Evolutionary conservation across 495 filamentous ascomycete species (phyloP), one percentile per base, ranked within the genome.

Genomic region (Darksidea phi): DNA sequence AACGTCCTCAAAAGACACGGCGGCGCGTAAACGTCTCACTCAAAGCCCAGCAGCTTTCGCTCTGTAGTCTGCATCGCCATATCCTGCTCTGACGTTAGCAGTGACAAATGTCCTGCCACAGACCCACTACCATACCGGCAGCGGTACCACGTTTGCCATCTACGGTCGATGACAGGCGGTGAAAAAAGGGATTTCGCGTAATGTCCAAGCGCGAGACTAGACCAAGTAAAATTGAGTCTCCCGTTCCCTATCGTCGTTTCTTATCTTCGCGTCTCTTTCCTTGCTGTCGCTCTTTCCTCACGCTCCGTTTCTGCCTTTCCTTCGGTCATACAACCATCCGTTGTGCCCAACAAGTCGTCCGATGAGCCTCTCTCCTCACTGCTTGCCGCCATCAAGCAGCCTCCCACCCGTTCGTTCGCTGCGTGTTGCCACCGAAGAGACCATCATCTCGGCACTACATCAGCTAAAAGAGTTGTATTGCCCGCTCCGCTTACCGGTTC

Each of bases 371-470:
- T n/a, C 59, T 2, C 42, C 28, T 18, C 26, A 43, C 17, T 53
- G 45, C 34, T 37, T 52, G 23, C 41, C 53, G 6, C 61, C 61
- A 12, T 43, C 61, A 37, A 63, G 61, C 61, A 57, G 46, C 54
- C 37, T 63, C 4, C 61, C 53, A 24, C 54, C 61, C 2, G 41
- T 57, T 3, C 53, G 61, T 17, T 48, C 59, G 7, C 47, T 63
- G 10, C 2, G 10, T 18, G 15, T 36, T 1, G 34, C 54, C 1
- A 25, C 25, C 15, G 61, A 63, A 17, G 37, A 52, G 1, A 11
- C 26, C 15, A 45, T 63, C 26, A 20, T 17, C 13, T 17, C 61
- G 23, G 61, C 53, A 1, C 53, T 63, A 6, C 61, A 38, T 0
- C 57, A 57, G 38, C 37, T 63, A 11, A 46, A 48, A 17, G 7